Percentiles rank a stretch among this genome's conserved stretches.
Evolutionary conservation across 2,329 filamentous ascomycete species (phyloP).

Genomic region (Ceratocystis eucalypticola): DNA sequence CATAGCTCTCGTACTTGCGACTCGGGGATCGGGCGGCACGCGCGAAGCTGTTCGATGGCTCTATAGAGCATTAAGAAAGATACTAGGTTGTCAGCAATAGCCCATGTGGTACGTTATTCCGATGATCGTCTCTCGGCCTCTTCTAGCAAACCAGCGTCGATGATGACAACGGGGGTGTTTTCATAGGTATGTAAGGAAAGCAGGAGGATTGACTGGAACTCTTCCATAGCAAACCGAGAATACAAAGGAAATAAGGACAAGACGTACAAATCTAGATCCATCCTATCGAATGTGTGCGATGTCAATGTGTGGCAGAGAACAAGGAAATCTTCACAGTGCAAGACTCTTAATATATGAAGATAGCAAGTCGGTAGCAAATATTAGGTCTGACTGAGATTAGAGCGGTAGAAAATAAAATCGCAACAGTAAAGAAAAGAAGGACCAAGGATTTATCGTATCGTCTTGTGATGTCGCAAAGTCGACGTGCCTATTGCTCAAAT

Average conservation of each 20-base stretch:
- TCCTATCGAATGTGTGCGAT: conserved; percentile 31
- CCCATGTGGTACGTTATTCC: not conserved
- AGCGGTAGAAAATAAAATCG: too few relatives aligned
- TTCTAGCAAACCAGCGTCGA: not conserved
- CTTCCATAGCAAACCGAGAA: not conserved
- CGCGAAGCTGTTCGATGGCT: conserved; percentile 87
- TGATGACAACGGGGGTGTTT: not conserved
- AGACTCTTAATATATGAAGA: not conserved
- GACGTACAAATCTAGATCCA: conserved; percentile 77
- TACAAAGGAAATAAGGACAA: not conserved
- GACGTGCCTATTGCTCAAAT: not conserved
- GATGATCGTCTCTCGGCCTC: not conserved
- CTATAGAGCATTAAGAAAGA: conserved; percentile 33
- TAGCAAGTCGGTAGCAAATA: not conserved
- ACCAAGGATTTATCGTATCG: not conserved
- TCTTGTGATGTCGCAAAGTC: not conserved
- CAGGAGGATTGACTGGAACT: too few relatives aligned
- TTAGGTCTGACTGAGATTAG: not conserved
- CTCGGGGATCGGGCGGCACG: conserved; percentile 92
- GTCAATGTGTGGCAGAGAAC: not conserved
- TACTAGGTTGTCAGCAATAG: not conserved
- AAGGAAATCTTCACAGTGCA: not conserved
- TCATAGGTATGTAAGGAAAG: too few relatives aligned
- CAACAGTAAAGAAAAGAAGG: not conserved
- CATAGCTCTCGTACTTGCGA: conserved; percentile 90